Conservation (phyloP, 2,329 filamentous ascomycete species). For the Penicillium sp. region DNA sequence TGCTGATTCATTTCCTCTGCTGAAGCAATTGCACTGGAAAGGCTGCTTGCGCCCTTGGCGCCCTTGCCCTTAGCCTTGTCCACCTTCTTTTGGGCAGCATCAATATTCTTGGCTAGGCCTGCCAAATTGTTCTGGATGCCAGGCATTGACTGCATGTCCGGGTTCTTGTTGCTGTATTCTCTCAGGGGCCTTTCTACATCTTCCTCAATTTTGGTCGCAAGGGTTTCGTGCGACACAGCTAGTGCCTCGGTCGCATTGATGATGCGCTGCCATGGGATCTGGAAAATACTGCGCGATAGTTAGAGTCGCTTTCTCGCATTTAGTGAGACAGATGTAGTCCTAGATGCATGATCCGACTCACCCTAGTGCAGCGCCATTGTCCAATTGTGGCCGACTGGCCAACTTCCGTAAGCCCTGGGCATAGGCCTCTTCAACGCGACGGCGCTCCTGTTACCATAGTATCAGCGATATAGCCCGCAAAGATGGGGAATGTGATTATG, state of each 20-base stretch:
- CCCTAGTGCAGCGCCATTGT: conserved; percentile 82
- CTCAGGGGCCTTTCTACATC: conserved; percentile 87
- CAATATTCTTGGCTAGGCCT: conserved; percentile 81
- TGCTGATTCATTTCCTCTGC: conserved; percentile 79
- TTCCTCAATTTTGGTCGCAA: conserved; percentile 79
- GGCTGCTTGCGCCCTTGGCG: conserved; percentile 70
- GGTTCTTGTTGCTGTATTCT: conserved; percentile 70
- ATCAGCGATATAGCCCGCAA: conserved; percentile 17
- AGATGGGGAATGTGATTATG: conserved; percentile 19
- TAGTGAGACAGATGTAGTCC: background rate
- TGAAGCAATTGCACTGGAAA: conserved; percentile 71
- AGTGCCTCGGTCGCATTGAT: conserved; percentile 76
- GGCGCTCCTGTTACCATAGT: conserved; percentile 71
- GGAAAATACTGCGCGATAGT: conserved; percentile 71
- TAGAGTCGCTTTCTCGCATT: conserved; percentile 18
- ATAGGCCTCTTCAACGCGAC: conserved; percentile 89
- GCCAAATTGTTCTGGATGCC: conserved; percentile 80
- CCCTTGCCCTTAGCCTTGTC: conserved; percentile 83
- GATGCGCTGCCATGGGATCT: conserved; percentile 86
- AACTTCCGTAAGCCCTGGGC: conserved; percentile 80
- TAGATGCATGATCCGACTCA: conserved; percentile 52
- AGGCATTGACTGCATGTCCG: conserved; percentile 77
- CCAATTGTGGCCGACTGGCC: conserved; percentile 71
- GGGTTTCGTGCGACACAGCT: conserved; percentile 79
- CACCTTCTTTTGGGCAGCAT: conserved; percentile 80